phyloP scores from a whole-genome alignment of 805 yeast genomes.

The Ogataea neopini region DNA sequence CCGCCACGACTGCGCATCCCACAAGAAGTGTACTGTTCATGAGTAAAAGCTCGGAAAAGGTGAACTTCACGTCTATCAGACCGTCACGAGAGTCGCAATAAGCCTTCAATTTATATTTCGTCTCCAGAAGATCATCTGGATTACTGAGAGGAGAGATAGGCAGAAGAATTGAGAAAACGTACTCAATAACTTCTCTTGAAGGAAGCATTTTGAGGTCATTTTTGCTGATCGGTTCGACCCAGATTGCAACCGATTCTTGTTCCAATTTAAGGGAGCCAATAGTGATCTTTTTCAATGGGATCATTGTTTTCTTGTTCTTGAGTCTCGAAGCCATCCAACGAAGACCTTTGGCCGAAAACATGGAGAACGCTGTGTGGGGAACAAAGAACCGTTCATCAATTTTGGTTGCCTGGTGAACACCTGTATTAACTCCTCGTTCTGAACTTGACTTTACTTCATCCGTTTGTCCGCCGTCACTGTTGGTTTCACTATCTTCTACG shows the following conservation, averaged over 20 bases:
- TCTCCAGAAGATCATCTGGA: conserved; percentile 3
- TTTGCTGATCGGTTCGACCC: conserved; percentile 38
- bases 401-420: background rate
- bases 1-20: conserved; percentile 17
- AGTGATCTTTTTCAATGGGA: conserved; percentile 30
- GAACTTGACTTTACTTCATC: no score
- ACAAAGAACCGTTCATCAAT: conserved; percentile 22
- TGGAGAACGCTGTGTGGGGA: conserved; percentile 37
- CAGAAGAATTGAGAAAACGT: conserved; percentile 14
- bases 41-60: conserved; percentile 35
- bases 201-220: conserved; percentile 35
- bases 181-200: conserved; percentile 21
- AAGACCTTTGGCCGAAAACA: conserved; percentile 44
- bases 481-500: background rate
- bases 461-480: background rate
- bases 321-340: conserved; percentile 37
- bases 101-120: conserved; percentile 11
- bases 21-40: conserved; percentile 33
- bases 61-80: conserved; percentile 24
- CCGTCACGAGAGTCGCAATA: conserved; percentile 31
- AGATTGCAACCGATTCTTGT: conserved; percentile 23
- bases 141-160: background rate
- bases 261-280: conserved; percentile 22
- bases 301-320: conserved; percentile 16
- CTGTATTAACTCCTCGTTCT: background rate